Base-by-base conservation (phyloP, 139 green algal species). In the Microglena sp. region DNA sequence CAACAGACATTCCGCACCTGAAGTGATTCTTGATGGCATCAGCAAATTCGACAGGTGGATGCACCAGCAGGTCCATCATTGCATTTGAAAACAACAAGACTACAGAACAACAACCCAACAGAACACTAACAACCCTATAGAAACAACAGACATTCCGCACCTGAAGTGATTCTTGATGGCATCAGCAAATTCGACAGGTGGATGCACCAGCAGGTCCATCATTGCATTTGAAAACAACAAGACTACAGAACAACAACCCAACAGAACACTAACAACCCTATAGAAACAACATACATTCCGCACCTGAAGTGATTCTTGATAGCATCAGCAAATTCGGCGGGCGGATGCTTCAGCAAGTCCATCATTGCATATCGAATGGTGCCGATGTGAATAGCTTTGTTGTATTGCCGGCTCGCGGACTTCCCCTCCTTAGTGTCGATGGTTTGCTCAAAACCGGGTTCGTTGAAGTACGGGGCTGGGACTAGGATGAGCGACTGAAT, bases 401-500 rank as follows among this genome's bases (percentile, higher is more conserved):
- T 80, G 64, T 80, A 80, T 27, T 66, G n/a, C 29, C 65, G 55
- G 60, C 59, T 73, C 33, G 64, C 11, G 18, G 24, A 22, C 24
- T 53, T 65, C 7, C 58, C 58, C 32, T 65, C 58, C 33, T 65
- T 34, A 24, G 22, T 55, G 58, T 65, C 53, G 58, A 55, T 33
- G n/a, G 4, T 4, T 11, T 29, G 28, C 58, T 65, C 58, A 28
- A 35, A 65, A 11, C 58, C 58, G 50, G 82, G 82, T 58, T 88
- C 82, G 55, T 94, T 92, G 81, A 86, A 95, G 82, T 92, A 96
- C 11, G 89, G 89, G 68, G 93, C 74, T 1, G 74, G 64, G 53
- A 92, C 84, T 29, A 96, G 76, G 67, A 96, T 90, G 33, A 96
- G 80, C 0, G 80, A 87, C 74, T 95, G 89, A 62, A 96, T 93